Base-by-base conservation (phyloP, 2,329 filamentous ascomycete genomes). In the Curvularia sp. region DNA sequence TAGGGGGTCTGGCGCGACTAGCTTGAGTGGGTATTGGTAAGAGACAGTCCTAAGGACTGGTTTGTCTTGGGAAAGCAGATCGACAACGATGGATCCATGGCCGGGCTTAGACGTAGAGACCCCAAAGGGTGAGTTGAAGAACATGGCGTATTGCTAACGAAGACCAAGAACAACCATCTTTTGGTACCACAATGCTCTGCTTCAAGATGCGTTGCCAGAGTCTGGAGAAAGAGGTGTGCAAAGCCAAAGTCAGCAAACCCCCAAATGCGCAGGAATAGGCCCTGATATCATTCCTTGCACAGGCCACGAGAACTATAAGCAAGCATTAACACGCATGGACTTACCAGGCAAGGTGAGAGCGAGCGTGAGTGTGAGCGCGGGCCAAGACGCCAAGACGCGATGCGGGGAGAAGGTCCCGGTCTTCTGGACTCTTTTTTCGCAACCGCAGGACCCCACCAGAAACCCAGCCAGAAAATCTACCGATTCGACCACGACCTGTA, bases 21-120 rank as follows among this genome's bases (percentile, higher is more conserved):
- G 85, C 77, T 99, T 99, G 47, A 99, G 84, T 1, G 95, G 95
- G 72, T 98, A 99, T 75, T 96, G 92, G 75, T 96, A 98, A 35
- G 88, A 89, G 65, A 97, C 86, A 31, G 84, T 86, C 60, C 89
- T 86, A 30, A 97, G 84, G 46, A 88, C 87, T 13, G 91, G 91
- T 48, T 85, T 85, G 26, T 85, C 84, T 31, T 89, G 88, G 35
- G 93, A 91, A 9, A 93, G 83, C 5, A 91, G 80, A 20, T 86
- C 86, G 57, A 92, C 87, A 53, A 92, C 83, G 66, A 97, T 90
- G 64, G 83, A 85, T 60, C 95, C 95, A 72, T 91, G 84, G 57
- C 95, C 95, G 22, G 93, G 86, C 53, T 84, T 83, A 24, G 91
- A 90, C 39, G 89, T 85, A 28, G 91, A 91, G 51, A 86, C 82